These are phyloP conservation scores for Thermothelomyces thermophilus DNA, from an alignment of 2,329 filamentous ascomycete genomes.

Conservation along the genomic window DNA sequence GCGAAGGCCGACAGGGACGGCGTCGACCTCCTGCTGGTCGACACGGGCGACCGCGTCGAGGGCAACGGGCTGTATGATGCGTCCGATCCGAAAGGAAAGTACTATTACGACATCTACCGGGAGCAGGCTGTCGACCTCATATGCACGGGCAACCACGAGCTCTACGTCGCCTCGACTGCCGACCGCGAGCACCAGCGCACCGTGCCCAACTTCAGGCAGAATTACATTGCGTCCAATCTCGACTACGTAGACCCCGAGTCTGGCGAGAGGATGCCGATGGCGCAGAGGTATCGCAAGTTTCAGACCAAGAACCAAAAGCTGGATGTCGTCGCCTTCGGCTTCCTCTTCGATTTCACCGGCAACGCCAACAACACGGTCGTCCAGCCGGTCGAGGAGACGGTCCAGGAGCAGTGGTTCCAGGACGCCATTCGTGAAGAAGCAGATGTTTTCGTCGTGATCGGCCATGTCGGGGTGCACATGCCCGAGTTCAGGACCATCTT, in stretches of 20 bases:
- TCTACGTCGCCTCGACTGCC: conserved; percentile 76
- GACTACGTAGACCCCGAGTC: conserved; percentile 74
- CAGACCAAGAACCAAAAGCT: conserved; percentile 84
- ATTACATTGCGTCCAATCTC: conserved; percentile 86
- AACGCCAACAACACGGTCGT: conserved; percentile 90
- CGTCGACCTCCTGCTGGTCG: conserved; percentile 82
- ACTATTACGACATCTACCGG: conserved; percentile 79
- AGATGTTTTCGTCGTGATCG: conserved; percentile 80
- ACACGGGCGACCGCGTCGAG: conserved; percentile 90
- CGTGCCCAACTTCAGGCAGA: conserved; percentile 72
- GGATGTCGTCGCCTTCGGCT: conserved; percentile 81
- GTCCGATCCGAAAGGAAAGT: conserved; percentile 79
- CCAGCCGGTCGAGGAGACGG: conserved; percentile 68
- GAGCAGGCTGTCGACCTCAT: conserved; percentile 79
- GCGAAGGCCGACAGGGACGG: conserved; percentile 70
- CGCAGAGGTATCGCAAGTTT: conserved; percentile 79
- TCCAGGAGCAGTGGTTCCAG: conserved; percentile 85
- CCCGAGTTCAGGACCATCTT: conserved; percentile 72
- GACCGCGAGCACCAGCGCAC: conserved; percentile 72
- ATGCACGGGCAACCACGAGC: conserved; percentile 87
- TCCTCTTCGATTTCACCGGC: conserved; percentile 86
- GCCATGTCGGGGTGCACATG: conserved; percentile 78
- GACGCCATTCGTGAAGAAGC: conserved; percentile 76
- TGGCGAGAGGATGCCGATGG: conserved; percentile 66
- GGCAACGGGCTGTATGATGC: conserved; percentile 92